Conservation (phyloP, 192 early-diverging fungal species). For the Backusella mclennaniae region DNA sequence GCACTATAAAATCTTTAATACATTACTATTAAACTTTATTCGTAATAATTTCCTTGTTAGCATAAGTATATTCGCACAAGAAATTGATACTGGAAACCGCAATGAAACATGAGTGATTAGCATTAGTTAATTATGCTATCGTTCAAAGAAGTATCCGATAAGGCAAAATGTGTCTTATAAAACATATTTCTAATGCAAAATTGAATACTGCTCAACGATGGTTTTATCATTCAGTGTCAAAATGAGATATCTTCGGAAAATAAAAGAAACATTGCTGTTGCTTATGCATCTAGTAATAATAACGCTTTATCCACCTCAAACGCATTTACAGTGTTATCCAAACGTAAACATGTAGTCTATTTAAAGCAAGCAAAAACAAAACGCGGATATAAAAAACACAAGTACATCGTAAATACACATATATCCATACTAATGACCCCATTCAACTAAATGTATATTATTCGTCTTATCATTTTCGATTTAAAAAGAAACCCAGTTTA, state of each 20-base stretch:
- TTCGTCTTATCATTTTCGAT: neutral
- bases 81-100: too few species aligned
- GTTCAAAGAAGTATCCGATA: neutral
- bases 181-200: neutral
- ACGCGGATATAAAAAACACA: neutral
- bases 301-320: neutral
- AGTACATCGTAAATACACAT: neutral
- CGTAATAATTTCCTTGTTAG: neutral
- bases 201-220: neutral
- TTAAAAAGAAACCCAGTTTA: neutral
- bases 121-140: too few species aligned
- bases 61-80: neutral
- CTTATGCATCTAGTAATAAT: neutral
- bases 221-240: neutral
- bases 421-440: neutral
- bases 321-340: neutral
- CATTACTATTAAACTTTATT: neutral
- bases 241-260: neutral
- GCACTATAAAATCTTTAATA: neutral
- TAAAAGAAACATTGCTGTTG: neutral
- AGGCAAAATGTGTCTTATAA: neutral
- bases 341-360: neutral
- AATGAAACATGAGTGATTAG: too few species aligned
- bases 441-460: neutral
- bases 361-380: neutral